These are phyloP conservation scores for Trypanosoma scelopori DNA, from an alignment of 208 protist genomes.

Conservation along the genomic window DNA sequence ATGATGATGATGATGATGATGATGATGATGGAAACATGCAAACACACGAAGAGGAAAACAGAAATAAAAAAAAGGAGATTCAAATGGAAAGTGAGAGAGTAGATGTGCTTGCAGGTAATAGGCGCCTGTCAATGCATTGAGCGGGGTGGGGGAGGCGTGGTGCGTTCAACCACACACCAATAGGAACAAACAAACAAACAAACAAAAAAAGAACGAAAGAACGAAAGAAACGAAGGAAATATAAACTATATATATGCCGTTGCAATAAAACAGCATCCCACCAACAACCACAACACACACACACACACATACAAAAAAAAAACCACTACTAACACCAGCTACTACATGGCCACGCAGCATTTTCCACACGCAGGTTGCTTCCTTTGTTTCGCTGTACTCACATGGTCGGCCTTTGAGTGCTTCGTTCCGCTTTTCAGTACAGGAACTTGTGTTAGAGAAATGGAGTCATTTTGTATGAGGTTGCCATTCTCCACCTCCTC, in stretches of 20 bases:
- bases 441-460: no score
- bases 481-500: no score
- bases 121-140: neutral
- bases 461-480: no score
- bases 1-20: no score
- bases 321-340: neutral
- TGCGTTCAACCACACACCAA: no score
- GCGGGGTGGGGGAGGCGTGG: no score
- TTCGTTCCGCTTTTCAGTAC: no score
- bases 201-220: neutral
- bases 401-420: no score
- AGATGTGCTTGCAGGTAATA: no score
- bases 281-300: neutral
- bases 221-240: neutral
- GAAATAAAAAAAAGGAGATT: constrained; percentile 23
- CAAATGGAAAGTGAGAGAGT: constrained; percentile 15
- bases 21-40: neutral
- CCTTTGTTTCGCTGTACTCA: neutral
- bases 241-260: no score
- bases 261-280: neutral
- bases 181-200: neutral
- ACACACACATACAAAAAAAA: no score
- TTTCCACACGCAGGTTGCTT: constrained; percentile 30
- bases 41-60: constrained; percentile 19
- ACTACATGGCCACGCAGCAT: constrained; percentile 39